These are phyloP conservation scores for Calonectria naviculata DNA, from an alignment of 2,329 filamentous ascomycete species.

Conservation along the genomic window DNA sequence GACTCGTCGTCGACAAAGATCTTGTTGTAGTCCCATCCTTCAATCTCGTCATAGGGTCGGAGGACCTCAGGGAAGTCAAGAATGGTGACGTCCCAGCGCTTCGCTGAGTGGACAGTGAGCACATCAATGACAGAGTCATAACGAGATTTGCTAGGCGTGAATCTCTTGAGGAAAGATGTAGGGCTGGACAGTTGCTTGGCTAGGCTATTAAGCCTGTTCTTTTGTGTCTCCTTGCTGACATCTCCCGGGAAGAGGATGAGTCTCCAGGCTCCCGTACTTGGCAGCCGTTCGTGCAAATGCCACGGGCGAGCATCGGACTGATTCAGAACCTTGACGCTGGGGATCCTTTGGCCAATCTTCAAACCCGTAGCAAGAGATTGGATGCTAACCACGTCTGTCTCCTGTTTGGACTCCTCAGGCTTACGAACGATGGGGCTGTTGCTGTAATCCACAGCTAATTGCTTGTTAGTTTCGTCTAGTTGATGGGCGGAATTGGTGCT, in stretches of 20 bases:
- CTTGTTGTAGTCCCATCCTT: conserved; percentile 68
- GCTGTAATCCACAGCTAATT: conserved; percentile 26
- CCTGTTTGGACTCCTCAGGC: neutral
- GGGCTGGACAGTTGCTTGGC: conserved; percentile 50
- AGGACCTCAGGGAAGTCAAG: conserved; percentile 63
- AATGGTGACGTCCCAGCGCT: conserved; percentile 59
- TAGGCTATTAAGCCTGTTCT: conserved; percentile 7
- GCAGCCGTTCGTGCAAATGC: conserved; percentile 67
- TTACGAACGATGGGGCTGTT: conserved; percentile 30
- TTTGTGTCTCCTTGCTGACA: conserved; percentile 55
- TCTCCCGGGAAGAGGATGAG: conserved; percentile 73
- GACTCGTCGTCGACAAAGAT: conserved; percentile 66
- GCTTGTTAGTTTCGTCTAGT: neutral
- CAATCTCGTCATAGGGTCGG: conserved; percentile 45
- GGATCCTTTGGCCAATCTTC: conserved; percentile 66
- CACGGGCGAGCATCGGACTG: conserved; percentile 67
- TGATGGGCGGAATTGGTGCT: neutral
- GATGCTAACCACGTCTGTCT: neutral
- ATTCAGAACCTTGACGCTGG: conserved; percentile 68
- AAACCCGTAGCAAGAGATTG: conserved; percentile 21
- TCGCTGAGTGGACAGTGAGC: conserved; percentile 68
- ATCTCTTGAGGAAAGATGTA: conserved; percentile 25
- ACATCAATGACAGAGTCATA: conserved; percentile 62
- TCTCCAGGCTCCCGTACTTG: conserved; percentile 67
- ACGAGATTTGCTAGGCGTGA: conserved; percentile 8